Conservation (phyloP, 2,329 filamentous ascomycete genomes). For the Amauroascus verrucosus region DNA sequence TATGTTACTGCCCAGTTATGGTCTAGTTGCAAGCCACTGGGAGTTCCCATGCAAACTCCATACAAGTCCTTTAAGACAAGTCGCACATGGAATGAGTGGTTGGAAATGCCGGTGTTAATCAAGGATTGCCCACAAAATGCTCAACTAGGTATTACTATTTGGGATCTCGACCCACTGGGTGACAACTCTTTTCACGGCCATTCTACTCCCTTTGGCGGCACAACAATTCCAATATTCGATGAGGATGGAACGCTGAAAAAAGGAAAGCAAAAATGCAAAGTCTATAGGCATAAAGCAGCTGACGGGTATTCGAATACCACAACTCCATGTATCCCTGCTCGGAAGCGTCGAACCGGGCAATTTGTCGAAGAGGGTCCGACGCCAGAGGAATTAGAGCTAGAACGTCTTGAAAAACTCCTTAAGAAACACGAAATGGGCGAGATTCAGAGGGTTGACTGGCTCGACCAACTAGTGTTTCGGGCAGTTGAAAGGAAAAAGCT, state of each 20-base stretch:
- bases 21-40: conserved; percentile 90
- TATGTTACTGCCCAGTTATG: conserved; percentile 90
- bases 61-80: conserved; percentile 78
- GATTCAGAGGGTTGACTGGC: conserved; percentile 84
- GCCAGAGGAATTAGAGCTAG: conserved; percentile 75
- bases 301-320: conserved; percentile 72
- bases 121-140: conserved; percentile 70
- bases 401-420: conserved; percentile 77
- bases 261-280: conserved; percentile 78
- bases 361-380: conserved; percentile 39
- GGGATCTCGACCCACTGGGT: conserved; percentile 80
- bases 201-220: conserved; percentile 85
- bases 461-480: conserved; percentile 88
- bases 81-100: conserved; percentile 86
- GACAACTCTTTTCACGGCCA: conserved; percentile 60
- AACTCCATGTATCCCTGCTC: conserved; percentile 60
- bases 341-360: conserved; percentile 43
- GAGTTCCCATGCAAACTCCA: conserved; percentile 80
- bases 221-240: conserved; percentile 85
- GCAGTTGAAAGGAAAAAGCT: conserved; percentile 69
- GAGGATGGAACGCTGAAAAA: conserved; percentile 83
- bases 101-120: conserved; percentile 75
- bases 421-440: conserved; percentile 99
- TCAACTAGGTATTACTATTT: conserved; percentile 82
- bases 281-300: conserved; percentile 71